phyloP scores from a whole-genome alignment of 345 rosid species.

The Pelargonium nanum region DNA sequence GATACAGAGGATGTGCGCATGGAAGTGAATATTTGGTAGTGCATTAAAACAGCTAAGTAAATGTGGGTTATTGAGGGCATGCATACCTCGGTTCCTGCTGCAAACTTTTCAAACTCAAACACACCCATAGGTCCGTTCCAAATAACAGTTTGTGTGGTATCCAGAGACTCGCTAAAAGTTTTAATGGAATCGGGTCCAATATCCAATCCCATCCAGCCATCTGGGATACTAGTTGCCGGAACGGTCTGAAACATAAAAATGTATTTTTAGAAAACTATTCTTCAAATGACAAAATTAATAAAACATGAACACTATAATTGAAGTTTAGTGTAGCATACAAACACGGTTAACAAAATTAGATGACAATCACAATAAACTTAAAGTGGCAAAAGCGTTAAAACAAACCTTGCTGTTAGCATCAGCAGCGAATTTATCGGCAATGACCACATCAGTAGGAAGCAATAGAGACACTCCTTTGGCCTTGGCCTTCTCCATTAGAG shows the following conservation, averaged over 20 bases:
- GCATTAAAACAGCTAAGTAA: too few species aligned
- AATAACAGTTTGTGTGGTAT: slow-evolving; percentile 73
- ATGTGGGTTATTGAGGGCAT: neutral
- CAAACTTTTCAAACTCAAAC: slow-evolving; percentile 82
- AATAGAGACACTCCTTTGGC: slow-evolving; percentile 70
- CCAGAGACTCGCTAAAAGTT: slow-evolving; percentile 67
- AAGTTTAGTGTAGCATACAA: too few species aligned
- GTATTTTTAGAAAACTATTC: neutral
- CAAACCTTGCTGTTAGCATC: slow-evolving; percentile 86
- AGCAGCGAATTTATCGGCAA: slow-evolving; percentile 84
- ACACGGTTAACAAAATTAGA: too few species aligned
- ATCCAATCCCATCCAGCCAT: slow-evolving; percentile 98
- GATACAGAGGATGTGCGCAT: too few species aligned
- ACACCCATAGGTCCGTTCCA: slow-evolving; percentile 99
- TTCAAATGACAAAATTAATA: neutral
- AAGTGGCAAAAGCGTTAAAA: neutral
- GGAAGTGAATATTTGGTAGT: neutral
- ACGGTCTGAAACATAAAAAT: slow-evolving; percentile 35
- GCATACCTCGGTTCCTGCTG: slow-evolving; percentile 72
- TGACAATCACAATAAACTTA: too few species aligned
- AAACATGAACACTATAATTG: neutral
- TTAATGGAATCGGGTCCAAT: slow-evolving; percentile 68
- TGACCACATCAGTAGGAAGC: slow-evolving; percentile 71
- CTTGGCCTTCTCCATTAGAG: slow-evolving; percentile 71
- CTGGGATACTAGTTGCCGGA: slow-evolving; percentile 67